phyloP scores from a whole-genome alignment of 2,329 filamentous ascomycete species.

The Aureobasidium subglaciale region DNA sequence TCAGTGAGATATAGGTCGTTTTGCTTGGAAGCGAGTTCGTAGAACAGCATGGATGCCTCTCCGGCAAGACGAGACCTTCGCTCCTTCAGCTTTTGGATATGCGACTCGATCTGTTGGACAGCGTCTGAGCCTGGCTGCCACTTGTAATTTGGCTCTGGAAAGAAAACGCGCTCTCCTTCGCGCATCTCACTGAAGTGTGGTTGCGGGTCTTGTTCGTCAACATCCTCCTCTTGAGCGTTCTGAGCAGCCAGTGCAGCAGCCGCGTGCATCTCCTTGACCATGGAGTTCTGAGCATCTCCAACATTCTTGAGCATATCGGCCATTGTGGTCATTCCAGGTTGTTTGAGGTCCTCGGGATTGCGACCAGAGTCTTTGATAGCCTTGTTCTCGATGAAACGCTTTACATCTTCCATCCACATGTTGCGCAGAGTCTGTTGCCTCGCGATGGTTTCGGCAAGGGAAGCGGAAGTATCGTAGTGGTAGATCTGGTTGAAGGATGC shows the following conservation, averaged over 20 bases:
- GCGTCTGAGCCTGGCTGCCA: conserved; percentile 12
- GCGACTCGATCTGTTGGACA: conserved; percentile 15
- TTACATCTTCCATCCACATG: conserved; percentile 6
- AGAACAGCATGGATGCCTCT: conserved; percentile 19
- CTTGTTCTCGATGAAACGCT: background rate
- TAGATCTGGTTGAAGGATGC: background rate
- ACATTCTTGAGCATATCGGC: conserved; percentile 1
- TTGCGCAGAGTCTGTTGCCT: background rate
- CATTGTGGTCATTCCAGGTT: background rate
- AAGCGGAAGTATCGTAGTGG: background rate
- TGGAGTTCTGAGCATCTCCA: background rate
- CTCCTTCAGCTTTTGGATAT: conserved; percentile 14
- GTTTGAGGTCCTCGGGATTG: background rate
- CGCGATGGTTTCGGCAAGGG: background rate
- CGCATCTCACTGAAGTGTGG: conserved; percentile 17
- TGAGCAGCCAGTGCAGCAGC: background rate
- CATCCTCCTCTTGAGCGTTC: background rate
- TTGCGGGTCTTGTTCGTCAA: conserved; percentile 16
- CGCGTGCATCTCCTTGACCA: background rate
- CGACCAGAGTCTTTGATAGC: background rate
- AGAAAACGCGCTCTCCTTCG: conserved; percentile 17
- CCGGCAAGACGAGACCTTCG: conserved; percentile 5
- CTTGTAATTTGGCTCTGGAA: conserved; percentile 17
- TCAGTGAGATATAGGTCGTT: conserved; percentile 14
- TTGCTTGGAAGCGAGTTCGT: conserved; percentile 18